These are phyloP conservation scores for Heliamphora exappendiculata DNA, from an alignment of 148 eudicot genomes.

Conservation along the genomic window DNA sequence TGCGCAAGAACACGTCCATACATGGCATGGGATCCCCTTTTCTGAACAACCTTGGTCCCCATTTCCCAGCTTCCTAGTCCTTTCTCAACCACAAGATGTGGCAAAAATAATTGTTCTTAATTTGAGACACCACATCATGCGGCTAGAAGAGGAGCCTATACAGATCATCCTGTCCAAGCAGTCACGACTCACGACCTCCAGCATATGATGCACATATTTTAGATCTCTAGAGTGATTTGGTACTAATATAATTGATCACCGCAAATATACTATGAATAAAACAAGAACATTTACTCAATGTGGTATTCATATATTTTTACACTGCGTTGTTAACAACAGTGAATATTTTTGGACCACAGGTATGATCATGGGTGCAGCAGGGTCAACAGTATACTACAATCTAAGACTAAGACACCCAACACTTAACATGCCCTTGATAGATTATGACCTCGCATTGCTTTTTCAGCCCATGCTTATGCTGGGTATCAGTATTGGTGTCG, in stretches of 20 bases:
- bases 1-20: too few relatives aligned
- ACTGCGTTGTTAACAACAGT: not conserved
- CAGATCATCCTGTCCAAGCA: too few relatives aligned
- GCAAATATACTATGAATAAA: not conserved
- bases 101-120: too few relatives aligned
- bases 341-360: constrained; percentile 24
- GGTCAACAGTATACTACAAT: constrained; percentile 54
- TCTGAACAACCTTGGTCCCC: too few relatives aligned
- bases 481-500: constrained; percentile 64
- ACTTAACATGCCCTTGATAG: constrained; percentile 58
- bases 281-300: too few relatives aligned
- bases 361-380: constrained; percentile 74
- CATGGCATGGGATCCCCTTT: too few relatives aligned
- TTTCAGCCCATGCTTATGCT: constrained; percentile 78
- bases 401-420: constrained; percentile 54
- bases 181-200: not conserved
- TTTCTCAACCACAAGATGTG: too few relatives aligned
- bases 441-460: constrained; percentile 58
- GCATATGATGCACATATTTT: not conserved
- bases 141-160: too few relatives aligned
- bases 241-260: not conserved
- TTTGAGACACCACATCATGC: too few relatives aligned
- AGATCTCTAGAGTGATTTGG: not conserved
- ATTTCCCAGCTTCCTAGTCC: too few relatives aligned
- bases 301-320: too few relatives aligned